Evolutionary conservation across 805 yeast species (phyloP).

Genomic region (Citeromyces matritensis): DNA sequence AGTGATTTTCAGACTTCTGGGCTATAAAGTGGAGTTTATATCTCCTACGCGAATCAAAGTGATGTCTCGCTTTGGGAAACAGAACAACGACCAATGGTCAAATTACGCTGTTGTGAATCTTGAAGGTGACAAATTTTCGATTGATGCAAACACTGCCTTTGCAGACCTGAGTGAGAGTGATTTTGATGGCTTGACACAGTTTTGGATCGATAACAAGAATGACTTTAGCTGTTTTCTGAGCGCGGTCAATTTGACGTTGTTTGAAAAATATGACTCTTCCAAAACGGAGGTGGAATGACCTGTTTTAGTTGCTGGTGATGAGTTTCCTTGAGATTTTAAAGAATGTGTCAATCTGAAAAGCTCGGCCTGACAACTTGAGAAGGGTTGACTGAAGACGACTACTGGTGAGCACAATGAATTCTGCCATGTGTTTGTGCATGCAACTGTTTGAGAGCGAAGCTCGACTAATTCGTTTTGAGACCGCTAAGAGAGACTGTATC

Average conservation of each 20-base stretch:
- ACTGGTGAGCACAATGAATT: not conserved
- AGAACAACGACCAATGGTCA: slow-evolving; percentile 3
- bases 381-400: not conserved
- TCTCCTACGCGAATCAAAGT: slow-evolving; percentile 40
- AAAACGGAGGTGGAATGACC: too few species aligned
- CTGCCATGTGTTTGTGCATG: not conserved
- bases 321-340: not conserved
- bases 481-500: too few species aligned
- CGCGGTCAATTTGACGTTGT: slow-evolving; percentile 54
- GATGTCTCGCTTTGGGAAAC: slow-evolving; percentile 22
- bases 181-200: slow-evolving; percentile 32
- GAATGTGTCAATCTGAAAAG: not conserved
- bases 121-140: slow-evolving; percentile 42
- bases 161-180: not conserved
- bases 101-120: slow-evolving; percentile 10
- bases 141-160: slow-evolving; percentile 28
- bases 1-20: slow-evolving; percentile 52
- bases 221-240: slow-evolving; percentile 71
- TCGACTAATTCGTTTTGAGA: too few species aligned
- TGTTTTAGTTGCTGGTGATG: too few species aligned
- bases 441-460: not conserved
- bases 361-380: not conserved
- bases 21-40: slow-evolving; percentile 58
- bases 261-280: too few species aligned
- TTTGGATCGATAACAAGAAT: slow-evolving; percentile 54